phyloP scores from a whole-genome alignment of 495 filamentous ascomycete species.

The Neurospora tetrasperma region DNA sequence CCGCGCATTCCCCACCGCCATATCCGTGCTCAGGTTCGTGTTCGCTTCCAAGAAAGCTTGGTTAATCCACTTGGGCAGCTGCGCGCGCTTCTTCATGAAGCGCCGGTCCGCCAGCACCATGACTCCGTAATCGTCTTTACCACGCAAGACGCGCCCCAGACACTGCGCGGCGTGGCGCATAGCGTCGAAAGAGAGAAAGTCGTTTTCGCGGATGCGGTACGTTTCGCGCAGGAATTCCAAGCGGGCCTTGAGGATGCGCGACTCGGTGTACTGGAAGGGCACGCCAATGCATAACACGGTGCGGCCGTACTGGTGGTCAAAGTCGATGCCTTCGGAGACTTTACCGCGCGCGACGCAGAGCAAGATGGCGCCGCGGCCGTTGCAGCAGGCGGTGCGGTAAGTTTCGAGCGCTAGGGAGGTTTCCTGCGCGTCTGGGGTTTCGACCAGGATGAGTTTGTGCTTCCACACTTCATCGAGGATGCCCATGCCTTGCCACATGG shows the following conservation, averaged over 20 bases:
- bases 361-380: conserved; percentile 86
- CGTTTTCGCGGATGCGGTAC: conserved; percentile 93
- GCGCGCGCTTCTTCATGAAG: conserved; percentile 78
- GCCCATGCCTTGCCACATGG: conserved; percentile 98
- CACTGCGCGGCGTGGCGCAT: conserved; percentile 98
- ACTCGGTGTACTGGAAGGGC: conserved; percentile 98
- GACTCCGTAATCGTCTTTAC: conserved; percentile 97
- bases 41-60: conserved; percentile 77
- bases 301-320: conserved; percentile 97
- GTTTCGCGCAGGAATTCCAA: conserved; percentile 94
- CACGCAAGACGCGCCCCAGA: conserved; percentile 85
- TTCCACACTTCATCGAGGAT: conserved; percentile 98
- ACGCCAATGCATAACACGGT: conserved; percentile 96
- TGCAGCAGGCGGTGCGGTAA: conserved; percentile 93
- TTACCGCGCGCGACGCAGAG: conserved; percentile 95
- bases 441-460: conserved; percentile 95
- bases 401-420: conserved; percentile 93
- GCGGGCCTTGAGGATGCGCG: conserved; percentile 88
- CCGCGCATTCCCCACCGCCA: conserved; percentile 81
- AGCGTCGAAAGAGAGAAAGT: conserved; percentile 97
- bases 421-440: conserved; percentile 96
- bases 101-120: conserved; percentile 95
- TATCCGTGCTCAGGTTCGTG: conserved; percentile 84
- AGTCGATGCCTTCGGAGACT: conserved; percentile 96
- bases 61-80: conserved; percentile 96